Evolutionary conservation across 1,284 basidiomycete genomes (phyloP).

Genomic region (Tilletia walkeri): DNA sequence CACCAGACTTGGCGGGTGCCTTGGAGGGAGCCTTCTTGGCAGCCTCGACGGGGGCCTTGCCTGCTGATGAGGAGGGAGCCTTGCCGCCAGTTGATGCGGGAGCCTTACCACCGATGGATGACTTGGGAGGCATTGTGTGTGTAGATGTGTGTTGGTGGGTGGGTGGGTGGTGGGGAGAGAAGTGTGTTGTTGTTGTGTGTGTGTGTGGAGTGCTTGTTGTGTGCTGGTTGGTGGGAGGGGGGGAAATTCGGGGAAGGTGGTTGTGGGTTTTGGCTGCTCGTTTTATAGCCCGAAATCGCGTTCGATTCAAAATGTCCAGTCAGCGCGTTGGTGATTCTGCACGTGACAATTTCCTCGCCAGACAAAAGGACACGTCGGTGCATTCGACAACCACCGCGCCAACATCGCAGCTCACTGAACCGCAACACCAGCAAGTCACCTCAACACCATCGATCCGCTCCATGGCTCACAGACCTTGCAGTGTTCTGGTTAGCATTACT

Average conservation of each 20-base stretch:
- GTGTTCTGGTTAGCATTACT: too few relatives aligned
- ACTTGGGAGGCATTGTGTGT: slow-evolving; percentile 49
- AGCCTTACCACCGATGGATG: slow-evolving; percentile 9
- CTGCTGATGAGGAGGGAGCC: slow-evolving; percentile 63
- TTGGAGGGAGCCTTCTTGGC: slow-evolving; percentile 34
- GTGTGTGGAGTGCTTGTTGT: not conserved
- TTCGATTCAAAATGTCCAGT: too few relatives aligned
- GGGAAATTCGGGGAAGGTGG: not conserved
- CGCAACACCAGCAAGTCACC: too few relatives aligned
- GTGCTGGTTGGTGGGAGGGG: not conserved
- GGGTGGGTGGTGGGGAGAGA: not conserved
- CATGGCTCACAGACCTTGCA: too few relatives aligned
- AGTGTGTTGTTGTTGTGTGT: not conserved
- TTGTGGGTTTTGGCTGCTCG: not conserved
- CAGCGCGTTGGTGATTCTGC: too few relatives aligned
- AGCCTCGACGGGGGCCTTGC: slow-evolving; percentile 63
- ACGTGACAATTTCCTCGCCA: too few relatives aligned
- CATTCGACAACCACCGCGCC: too few relatives aligned
- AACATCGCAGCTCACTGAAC: too few relatives aligned
- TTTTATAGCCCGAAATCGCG: too few relatives aligned
- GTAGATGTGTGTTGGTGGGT: not conserved
- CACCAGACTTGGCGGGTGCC: slow-evolving; percentile 60
- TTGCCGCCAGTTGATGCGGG: slow-evolving; percentile 45
- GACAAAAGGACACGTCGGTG: too few relatives aligned
- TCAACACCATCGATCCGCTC: too few relatives aligned